A percentile compares a stretch with the other conserved stretches of the same genome.
Conservation (phyloP, 1,139 yeast species). For the Candida gigantensis region DNA sequence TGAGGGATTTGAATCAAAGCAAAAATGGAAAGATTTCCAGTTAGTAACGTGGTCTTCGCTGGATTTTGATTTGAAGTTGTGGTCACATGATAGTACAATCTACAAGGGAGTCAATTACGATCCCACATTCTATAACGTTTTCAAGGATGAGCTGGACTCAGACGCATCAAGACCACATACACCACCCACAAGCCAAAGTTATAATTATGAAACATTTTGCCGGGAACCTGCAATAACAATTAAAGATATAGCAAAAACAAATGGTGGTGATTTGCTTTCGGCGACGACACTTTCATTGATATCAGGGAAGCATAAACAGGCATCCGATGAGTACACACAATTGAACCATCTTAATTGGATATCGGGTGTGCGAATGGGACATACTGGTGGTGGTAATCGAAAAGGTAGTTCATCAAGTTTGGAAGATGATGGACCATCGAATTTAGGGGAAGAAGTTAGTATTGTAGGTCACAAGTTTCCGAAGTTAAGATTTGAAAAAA, state of each 20-base stretch:
- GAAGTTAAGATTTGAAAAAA: slow-evolving; percentile 79
- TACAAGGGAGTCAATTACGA: slow-evolving; percentile 62
- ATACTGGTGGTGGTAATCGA: slow-evolving; percentile 40
- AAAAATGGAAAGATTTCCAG: slow-evolving; percentile 79
- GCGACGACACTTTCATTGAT: slow-evolving; percentile 37
- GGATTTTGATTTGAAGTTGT: slow-evolving; percentile 78
- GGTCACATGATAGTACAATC: slow-evolving; percentile 69
- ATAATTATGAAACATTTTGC: slow-evolving; percentile 38
- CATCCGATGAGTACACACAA: slow-evolving; percentile 31
- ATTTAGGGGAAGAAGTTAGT: slow-evolving; percentile 89
- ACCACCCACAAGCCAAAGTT: slow-evolving; percentile 9
- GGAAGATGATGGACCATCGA: slow-evolving; percentile 56
- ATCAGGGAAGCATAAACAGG: slow-evolving; percentile 30
- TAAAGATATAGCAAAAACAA: slow-evolving; percentile 33
- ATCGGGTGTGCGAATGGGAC: slow-evolving; percentile 83
- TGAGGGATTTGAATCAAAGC: slow-evolving; percentile 37
- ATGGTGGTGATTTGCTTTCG: slow-evolving; percentile 39
- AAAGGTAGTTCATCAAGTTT: slow-evolving; percentile 15
- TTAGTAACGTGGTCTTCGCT: slow-evolving; percentile 87
- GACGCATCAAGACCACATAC: slow-evolving; percentile 15
- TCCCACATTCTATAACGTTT: slow-evolving; percentile 35
- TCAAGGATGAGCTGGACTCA: slow-evolving; percentile 25
- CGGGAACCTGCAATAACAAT: slow-evolving; percentile 41
- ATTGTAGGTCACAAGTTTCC: slow-evolving; percentile 90
- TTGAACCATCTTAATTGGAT: slow-evolving; percentile 86